Evolutionary conservation across 2,329 filamentous ascomycete genomes (phyloP).

Genomic region (Verticillium nubilum): DNA sequence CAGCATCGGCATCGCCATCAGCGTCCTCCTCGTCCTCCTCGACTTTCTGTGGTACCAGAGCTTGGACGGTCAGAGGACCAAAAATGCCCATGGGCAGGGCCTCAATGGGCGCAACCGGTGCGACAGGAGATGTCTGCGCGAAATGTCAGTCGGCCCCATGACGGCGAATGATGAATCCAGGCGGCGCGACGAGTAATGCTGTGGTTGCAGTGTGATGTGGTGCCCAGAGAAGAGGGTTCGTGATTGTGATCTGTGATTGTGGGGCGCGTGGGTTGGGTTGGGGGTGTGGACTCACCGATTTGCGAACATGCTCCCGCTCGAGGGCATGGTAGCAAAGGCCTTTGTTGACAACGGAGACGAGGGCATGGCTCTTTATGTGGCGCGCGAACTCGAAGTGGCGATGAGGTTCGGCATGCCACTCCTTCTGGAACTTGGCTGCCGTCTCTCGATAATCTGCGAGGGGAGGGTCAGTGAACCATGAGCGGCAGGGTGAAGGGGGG

Average conservation of each 20-base stretch:
- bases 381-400: conserved; percentile 58
- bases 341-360: conserved; percentile 59
- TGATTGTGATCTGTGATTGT: neutral
- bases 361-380: conserved; percentile 59
- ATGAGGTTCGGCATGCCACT: conserved; percentile 62
- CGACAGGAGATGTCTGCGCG: conserved; percentile 45
- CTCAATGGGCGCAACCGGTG: conserved; percentile 36
- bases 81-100: conserved; percentile 48
- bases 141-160: conserved; percentile 6
- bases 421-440: conserved; percentile 62
- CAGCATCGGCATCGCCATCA: conserved; percentile 28
- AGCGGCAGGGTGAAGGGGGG: neutral
- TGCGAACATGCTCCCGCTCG: conserved; percentile 48
- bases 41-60: conserved; percentile 35
- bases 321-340: conserved; percentile 56
- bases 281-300: conserved; percentile 36
- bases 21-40: conserved; percentile 29
- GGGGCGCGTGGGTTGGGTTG: conserved; percentile 3
- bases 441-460: conserved; percentile 60
- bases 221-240: neutral
- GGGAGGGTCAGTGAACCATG: conserved; percentile 2
- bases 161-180: neutral
- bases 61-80: conserved; percentile 46
- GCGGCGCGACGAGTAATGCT: neutral
- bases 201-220: neutral